Conservation (phyloP, 495 filamentous ascomycete genomes). For the Hapsidospora chrysogenum region DNA sequence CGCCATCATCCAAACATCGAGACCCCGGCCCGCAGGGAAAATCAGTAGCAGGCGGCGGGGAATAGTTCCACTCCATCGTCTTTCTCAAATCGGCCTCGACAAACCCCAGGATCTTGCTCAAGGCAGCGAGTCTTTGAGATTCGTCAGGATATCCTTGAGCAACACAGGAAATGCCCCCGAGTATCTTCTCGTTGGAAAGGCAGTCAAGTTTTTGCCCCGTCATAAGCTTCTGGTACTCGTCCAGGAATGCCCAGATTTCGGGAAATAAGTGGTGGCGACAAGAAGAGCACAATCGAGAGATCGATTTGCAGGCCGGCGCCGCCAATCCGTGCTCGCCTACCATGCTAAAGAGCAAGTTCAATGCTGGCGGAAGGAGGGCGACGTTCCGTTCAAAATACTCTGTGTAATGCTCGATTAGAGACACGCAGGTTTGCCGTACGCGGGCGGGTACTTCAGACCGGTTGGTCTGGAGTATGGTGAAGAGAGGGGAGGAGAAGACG, state of each 20-base stretch:
- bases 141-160: conserved; percentile 61
- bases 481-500: conserved; percentile 51
- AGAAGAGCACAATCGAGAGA: conserved; percentile 61
- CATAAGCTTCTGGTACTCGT: conserved; percentile 53
- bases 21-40: not conserved
- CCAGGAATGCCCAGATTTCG: conserved; percentile 61
- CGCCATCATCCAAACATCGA: not conserved
- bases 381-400: conserved; percentile 65
- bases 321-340: conserved; percentile 50
- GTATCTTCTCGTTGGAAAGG: conserved; percentile 59
- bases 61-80: not conserved
- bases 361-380: conserved; percentile 50
- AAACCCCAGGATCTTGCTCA: conserved; percentile 47
- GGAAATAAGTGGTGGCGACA: conserved; percentile 54
- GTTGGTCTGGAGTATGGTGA: conserved; percentile 39
- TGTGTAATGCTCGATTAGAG: conserved; percentile 61
- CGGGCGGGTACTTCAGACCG: conserved; percentile 42
- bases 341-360: conserved; percentile 71
- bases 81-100: conserved; percentile 42
- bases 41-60: not conserved
- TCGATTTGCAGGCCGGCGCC: conserved; percentile 60
- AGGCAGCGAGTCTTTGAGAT: conserved; percentile 37
- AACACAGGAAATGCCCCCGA: conserved; percentile 72
- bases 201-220: conserved; percentile 42
- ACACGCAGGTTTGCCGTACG: conserved; percentile 61